Evolutionary conservation across 768 basidiomycete genomes (phyloP), one percentile per base, ranked within the genome.

Genomic region (Mycena belliarum): DNA sequence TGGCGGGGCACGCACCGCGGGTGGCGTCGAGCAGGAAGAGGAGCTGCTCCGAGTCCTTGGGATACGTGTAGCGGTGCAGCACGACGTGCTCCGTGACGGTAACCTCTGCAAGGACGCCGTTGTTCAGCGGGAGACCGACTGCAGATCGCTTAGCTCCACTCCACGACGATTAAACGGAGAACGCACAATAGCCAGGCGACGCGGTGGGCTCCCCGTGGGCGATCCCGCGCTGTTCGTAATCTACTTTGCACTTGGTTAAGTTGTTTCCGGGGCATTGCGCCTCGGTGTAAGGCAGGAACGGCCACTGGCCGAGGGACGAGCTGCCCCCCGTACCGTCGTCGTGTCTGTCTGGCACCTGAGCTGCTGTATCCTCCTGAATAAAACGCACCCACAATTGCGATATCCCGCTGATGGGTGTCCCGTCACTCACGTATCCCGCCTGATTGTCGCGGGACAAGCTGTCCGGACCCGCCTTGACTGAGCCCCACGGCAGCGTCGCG

Each of bases 51-150:
- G 66, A 70, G 26, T 69, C 72, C 6, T 74, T 75, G 64, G n/a
- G n/a, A n/a, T 77, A 79, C 2, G 78, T 77, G 63, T 78, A 79
- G 0, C 76, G 72, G 53, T 79, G 75, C 44, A 79, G 66, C 5
- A 73, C 76, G 6, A 74, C 72, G 38, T 76, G 77, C 47, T 78
- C 73, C 4, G 76, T 78, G 12, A 75, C 74, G 8, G 78, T 78
- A 5, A 75, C 73, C 60, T 79, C 78, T 61, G 79, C 75, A 57
- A 74, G 66, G 52, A 79, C 74, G 14, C 69, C 71, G 54, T 78
- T 79, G 56, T 76, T 70, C 20, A 79, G 63, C 3, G 76, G 57
- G 32, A 62, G 58, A 12, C 52, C 24, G 33, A 62, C 61, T 62
- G 33, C n/a, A 16, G 45, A 35, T 26, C 15, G 42, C 18, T 49